Evolutionary conservation across 2,329 filamentous ascomycete species (phyloP), one percentile per base, ranked within the genome.

Genomic region (Fusarium continuum): DNA sequence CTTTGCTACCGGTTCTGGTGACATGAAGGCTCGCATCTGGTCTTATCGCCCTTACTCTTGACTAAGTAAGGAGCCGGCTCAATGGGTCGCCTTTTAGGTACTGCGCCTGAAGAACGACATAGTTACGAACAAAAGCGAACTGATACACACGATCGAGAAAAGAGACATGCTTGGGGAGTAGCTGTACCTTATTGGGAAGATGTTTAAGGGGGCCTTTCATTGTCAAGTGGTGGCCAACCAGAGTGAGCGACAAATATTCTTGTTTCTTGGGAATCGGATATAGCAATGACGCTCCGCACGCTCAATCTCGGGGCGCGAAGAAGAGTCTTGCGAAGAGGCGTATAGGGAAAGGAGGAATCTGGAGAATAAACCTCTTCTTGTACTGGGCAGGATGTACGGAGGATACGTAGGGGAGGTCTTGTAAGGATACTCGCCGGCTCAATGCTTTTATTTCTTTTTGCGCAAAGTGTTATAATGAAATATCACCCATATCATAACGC

Each of bases 1-100:
- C 74, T 99, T 99, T 75, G 95, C 95, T 34, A 99, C 95, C 6
- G 95, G 95, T 61, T 97, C 93, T 68, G 95, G 95, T 71, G 95
- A 99, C 76, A 96, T 96, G 92, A 91, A 94, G 75, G 95, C 95
- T 50, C 89, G 95, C 73, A 98, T 99, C 79, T 99, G 95, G 95
- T 93, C 91, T 71, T 97, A 91, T 73, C 83, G 85, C 51, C 78
- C 82, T 5, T 76, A 82, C 48, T 35, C 55, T 54, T 79, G 60
- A 64, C 55, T 56, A 52, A 57, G 23, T 20, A 78, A 50, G 67
- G 55, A 54, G 16, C 48, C 55, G 22, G 48, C 41, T 39, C 36
- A 51, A 39, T 49, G 48, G 60, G 41, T 60, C 32, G 61, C 55
- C 23, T 61, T 57, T 52, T 61, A 67, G 47, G 61, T 40, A 35